phyloP scores from a whole-genome alignment of 176 grass and related monocot genomes.

The Panicum miliaceum region DNA sequence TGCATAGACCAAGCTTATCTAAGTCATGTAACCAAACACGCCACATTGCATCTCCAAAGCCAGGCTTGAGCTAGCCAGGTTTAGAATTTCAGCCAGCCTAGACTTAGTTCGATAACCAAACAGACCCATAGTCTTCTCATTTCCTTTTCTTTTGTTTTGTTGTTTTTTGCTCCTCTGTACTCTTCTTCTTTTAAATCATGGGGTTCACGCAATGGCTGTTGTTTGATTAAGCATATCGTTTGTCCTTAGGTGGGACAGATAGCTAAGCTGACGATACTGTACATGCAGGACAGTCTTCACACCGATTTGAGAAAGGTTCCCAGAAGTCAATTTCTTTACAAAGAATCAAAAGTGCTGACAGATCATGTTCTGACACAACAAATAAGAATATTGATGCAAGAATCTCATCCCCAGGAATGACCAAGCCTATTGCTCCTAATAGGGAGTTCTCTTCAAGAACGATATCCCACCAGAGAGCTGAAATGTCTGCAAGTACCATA shows the following conservation, averaged over 20 bases:
- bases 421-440: not conserved
- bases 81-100: too few relatives aligned
- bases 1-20: too few relatives aligned
- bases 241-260: conserved; percentile 35
- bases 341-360: conserved; percentile 30
- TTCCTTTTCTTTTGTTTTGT: too few relatives aligned
- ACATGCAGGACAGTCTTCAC: conserved; percentile 32
- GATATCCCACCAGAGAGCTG: conserved; percentile 27
- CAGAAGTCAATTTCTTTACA: conserved; percentile 15
- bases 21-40: too few relatives aligned
- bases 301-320: conserved; percentile 39
- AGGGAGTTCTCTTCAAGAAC: not conserved
- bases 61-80: too few relatives aligned
- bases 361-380: conserved; percentile 28
- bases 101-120: too few relatives aligned
- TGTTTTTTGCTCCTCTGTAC: too few relatives aligned
- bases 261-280: conserved; percentile 49
- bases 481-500: conserved; percentile 35
- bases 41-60: too few relatives aligned
- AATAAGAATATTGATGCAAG: conserved; percentile 26
- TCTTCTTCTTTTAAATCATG: not conserved
- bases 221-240: not conserved
- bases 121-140: too few relatives aligned
- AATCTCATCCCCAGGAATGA: not conserved
- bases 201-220: not conserved